Percentiles rank a stretch among this genome's conserved stretches.
Evolutionary conservation across 768 basidiomycete species (phyloP).

Genomic region (Suillus clintonianus): DNA sequence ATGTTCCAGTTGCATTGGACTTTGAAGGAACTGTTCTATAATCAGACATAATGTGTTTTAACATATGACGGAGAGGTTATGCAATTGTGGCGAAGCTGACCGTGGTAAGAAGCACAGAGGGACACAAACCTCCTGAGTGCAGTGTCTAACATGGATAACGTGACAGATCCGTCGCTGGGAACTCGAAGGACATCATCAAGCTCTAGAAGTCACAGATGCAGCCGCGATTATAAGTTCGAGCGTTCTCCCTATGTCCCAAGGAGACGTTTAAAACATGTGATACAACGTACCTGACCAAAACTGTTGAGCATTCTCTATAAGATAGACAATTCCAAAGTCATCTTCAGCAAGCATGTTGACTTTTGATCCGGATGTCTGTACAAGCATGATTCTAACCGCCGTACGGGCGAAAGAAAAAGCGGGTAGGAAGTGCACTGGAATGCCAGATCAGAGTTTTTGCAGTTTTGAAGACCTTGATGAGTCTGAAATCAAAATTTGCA

Average conservation of each 20-base stretch:
- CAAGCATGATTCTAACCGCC: constrained; percentile 9
- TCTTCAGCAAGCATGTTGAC: constrained; percentile 46
- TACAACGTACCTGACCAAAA: constrained; percentile 81
- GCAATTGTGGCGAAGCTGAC: constrained; percentile 42
- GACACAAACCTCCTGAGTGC: constrained; percentile 75
- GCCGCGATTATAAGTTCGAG: constrained; percentile 7
- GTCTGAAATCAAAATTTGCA: not conserved
- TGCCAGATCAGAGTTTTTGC: not conserved
- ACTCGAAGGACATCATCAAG: constrained; percentile 81
- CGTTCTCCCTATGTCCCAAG: constrained; percentile 3
- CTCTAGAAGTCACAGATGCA: constrained; percentile 48
- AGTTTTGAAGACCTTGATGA: not conserved
- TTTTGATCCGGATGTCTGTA: constrained; percentile 17
- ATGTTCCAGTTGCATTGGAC: constrained; percentile 80
- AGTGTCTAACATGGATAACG: constrained; percentile 76
- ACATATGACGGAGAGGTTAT: not conserved
- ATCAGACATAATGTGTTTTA: constrained; percentile 9
- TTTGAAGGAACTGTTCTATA: constrained; percentile 82
- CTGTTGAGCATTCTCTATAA: constrained; percentile 81
- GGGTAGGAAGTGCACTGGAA: constrained; percentile 7
- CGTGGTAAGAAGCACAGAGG: constrained; percentile 85
- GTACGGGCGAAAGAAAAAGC: constrained; percentile 2
- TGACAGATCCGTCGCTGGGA: constrained; percentile 56
- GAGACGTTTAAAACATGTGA: constrained; percentile 12
- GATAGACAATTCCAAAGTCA: constrained; percentile 77